Percentiles rank a stretch among this genome's conserved stretches.
phyloP scores from a whole-genome alignment of 768 basidiomycete genomes.

The Ramaria sp. region DNA sequence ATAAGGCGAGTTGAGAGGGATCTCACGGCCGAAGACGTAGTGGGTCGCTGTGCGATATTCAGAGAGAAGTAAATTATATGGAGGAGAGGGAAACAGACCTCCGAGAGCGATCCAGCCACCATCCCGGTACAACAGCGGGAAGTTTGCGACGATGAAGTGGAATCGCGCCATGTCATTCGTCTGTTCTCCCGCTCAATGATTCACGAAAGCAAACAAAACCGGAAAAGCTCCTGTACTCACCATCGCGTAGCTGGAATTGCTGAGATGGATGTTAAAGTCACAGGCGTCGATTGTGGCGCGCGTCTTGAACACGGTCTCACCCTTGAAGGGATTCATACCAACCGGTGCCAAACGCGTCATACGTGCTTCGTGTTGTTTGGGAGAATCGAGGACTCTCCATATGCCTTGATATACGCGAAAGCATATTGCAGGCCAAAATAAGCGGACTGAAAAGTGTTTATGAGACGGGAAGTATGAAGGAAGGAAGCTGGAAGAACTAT shows the following conservation, averaged over 20 bases:
- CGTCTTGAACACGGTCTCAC: constrained; percentile 27
- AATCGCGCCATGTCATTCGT: constrained; percentile 28
- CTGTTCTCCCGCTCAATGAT: constrained; percentile 12
- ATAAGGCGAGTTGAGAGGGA: constrained; percentile 48
- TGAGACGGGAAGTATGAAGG: neutral
- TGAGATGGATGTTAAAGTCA: constrained; percentile 66
- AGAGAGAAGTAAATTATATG: neutral
- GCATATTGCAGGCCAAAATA: constrained; percentile 37
- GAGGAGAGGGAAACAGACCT: constrained; percentile 17
- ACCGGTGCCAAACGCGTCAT: constrained; percentile 27
- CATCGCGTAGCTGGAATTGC: constrained; percentile 76
- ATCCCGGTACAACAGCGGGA: constrained; percentile 45
- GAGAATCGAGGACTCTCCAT: neutral
- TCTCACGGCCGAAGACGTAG: constrained; percentile 60
- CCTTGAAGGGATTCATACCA: constrained; percentile 45
- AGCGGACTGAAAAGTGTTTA: constrained; percentile 30
- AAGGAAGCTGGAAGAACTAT: constrained; percentile 20
- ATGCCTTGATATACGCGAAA: constrained; percentile 17
- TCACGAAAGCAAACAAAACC: neutral
- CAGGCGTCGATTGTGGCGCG: constrained; percentile 62
- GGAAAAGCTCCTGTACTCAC: constrained; percentile 20
- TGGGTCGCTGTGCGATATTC: constrained; percentile 39
- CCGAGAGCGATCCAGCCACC: constrained; percentile 55
- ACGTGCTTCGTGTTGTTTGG: neutral
- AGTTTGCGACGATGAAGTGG: constrained; percentile 34